phyloP scores from a whole-genome alignment of 192 early-diverging fungal species.

The Rhizophagus sp. region DNA sequence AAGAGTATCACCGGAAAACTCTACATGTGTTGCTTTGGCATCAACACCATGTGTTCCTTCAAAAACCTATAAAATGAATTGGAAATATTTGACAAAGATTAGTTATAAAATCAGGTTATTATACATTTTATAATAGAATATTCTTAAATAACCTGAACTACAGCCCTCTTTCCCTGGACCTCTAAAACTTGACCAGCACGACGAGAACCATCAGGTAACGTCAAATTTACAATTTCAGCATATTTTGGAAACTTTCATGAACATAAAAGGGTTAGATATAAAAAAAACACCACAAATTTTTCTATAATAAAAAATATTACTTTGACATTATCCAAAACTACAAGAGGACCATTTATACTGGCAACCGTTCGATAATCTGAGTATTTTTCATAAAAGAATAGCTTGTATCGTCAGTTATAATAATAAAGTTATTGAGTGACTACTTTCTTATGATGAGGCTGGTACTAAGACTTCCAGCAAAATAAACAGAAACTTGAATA shows the following conservation, averaged over 20 bases:
- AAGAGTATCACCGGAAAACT: slow-evolving; percentile 93
- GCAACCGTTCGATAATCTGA: slow-evolving; percentile 96
- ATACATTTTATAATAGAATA: neutral
- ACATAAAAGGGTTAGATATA: neutral
- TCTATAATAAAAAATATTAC: slow-evolving; percentile 41
- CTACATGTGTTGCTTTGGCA: slow-evolving; percentile 91
- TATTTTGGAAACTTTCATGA: slow-evolving; percentile 85
- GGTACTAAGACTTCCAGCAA: neutral
- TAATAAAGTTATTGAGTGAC: neutral
- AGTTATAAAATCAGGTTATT: neutral
- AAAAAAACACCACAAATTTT: neutral
- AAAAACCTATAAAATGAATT: slow-evolving; percentile 66
- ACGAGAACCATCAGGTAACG: slow-evolving; percentile 93
- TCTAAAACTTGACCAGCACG: slow-evolving; percentile 97
- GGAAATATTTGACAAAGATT: neutral
- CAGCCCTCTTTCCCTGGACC: slow-evolving; percentile 92
- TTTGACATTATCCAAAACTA: slow-evolving; percentile 99
- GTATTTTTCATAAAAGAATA: neutral
- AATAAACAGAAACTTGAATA: neutral
- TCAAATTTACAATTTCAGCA: slow-evolving; percentile 95
- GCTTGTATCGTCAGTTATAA: slow-evolving; percentile 1
- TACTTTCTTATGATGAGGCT: neutral
- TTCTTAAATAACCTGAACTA: slow-evolving; percentile 78
- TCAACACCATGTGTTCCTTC: slow-evolving; percentile 97
- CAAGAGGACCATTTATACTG: slow-evolving; percentile 97